These are phyloP conservation scores for Linum usitatissimum DNA, from an alignment of 345 rosid species.

Conservation along the genomic window DNA sequence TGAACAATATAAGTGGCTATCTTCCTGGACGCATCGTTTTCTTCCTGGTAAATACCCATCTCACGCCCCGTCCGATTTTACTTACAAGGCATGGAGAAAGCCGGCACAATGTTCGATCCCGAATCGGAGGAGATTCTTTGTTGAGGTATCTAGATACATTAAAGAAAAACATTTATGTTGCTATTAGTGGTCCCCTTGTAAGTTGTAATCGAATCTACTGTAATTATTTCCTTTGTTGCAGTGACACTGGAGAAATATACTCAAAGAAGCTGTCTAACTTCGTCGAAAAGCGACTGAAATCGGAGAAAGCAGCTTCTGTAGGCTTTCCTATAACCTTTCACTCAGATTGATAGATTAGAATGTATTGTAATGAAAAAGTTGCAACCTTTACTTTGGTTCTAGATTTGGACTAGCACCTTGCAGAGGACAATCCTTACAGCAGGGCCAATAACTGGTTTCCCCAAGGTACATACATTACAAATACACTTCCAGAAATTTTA, in stretches of 20 bases:
- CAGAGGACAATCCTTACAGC: slow-evolving; percentile 88
- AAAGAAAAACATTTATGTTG: no score
- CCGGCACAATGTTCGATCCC: slow-evolving; percentile 86
- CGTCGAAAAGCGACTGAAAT: slow-evolving; percentile 80
- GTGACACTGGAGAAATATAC: slow-evolving; percentile 84
- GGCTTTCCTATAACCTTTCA: slow-evolving; percentile 23
- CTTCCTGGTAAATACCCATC: slow-evolving; percentile 98
- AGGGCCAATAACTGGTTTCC: slow-evolving; percentile 77
- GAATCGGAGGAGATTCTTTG: slow-evolving; percentile 89
- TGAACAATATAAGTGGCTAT: slow-evolving; percentile 96
- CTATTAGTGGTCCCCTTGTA: no score
- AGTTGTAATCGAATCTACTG: no score
- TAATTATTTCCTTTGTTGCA: slow-evolving; percentile 17
- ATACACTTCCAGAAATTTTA: background rate
- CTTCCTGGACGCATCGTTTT: slow-evolving; percentile 98
- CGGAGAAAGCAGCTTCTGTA: slow-evolving; percentile 97
- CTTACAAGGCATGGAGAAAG: slow-evolving; percentile 99
- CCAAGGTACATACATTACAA: no score
- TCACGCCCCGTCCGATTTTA: slow-evolving; percentile 95
- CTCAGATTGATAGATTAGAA: background rate
- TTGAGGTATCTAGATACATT: no score
- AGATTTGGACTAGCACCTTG: slow-evolving; percentile 99
- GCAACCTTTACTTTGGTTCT: slow-evolving; percentile 6
- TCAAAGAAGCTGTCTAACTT: slow-evolving; percentile 81
- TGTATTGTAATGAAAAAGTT: background rate